phyloP scores from a whole-genome alignment of 2,329 filamentous ascomycete species.

The Colletotrichum sp. region DNA sequence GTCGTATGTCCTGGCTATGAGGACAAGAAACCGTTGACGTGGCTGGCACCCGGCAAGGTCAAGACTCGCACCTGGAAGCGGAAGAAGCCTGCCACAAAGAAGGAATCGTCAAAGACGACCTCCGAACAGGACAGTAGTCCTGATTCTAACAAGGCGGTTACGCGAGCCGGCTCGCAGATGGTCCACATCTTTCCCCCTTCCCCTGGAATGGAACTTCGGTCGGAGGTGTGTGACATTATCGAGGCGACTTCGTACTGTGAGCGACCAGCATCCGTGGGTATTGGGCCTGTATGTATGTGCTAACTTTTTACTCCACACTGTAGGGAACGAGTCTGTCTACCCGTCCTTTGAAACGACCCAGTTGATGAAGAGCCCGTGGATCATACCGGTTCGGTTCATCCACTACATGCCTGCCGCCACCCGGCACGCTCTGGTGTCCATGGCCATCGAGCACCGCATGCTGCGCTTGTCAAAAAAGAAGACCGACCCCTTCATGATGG shows the following conservation, averaged over 20 bases:
- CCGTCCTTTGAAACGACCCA: neutral
- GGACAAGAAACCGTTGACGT: slow-evolving; percentile 39
- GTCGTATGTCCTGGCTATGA: slow-evolving; percentile 43
- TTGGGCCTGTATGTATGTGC: neutral
- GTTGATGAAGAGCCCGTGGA: slow-evolving; percentile 2
- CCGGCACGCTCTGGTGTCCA: slow-evolving; percentile 28
- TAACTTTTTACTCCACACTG: neutral
- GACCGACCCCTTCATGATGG: slow-evolving; percentile 15
- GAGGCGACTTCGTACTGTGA: slow-evolving; percentile 20
- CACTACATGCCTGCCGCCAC: neutral
- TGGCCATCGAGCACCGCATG: slow-evolving; percentile 37
- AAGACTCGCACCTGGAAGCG: slow-evolving; percentile 29
- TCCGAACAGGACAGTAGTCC: neutral
- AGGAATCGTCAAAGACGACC: neutral
- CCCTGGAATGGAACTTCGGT: neutral
- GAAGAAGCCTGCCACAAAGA: neutral
- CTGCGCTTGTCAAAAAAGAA: slow-evolving; percentile 21
- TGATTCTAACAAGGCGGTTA: neutral
- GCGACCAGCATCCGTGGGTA: neutral
- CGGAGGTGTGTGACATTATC: slow-evolving; percentile 5
- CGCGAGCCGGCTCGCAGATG: neutral
- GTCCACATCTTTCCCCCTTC: neutral
- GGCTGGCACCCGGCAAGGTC: slow-evolving; percentile 40
- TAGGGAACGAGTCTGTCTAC: slow-evolving; percentile 11
- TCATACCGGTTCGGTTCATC: neutral